Conservation (phyloP, 1,284 basidiomycete genomes). For the Puccinia sorghi region DNA sequence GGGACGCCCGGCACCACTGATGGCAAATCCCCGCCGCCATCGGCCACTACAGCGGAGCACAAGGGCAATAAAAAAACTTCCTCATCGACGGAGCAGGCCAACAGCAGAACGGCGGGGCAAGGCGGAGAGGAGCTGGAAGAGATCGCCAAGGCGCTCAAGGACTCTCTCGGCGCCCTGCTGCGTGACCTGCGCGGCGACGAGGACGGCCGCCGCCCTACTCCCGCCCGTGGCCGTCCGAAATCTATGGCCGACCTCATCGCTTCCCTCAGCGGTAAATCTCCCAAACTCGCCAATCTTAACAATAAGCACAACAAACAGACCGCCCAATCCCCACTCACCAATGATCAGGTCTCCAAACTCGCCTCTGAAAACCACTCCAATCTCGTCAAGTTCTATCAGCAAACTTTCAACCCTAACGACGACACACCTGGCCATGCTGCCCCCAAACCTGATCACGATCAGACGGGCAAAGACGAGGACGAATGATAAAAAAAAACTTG, state of each 20-base stretch:
- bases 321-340: no score
- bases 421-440: no score
- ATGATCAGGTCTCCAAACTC: no score
- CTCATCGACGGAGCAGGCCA: neutral
- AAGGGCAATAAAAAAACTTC: neutral
- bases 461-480: no score
- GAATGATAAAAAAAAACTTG: no score
- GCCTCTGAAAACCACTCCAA: no score
- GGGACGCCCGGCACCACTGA: neutral
- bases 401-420: no score
- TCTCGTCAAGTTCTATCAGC: no score
- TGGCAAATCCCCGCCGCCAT: slow-evolving; percentile 6
- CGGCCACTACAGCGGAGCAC: neutral
- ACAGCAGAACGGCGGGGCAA: no score
- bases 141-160: slow-evolving; percentile 33
- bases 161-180: slow-evolving; percentile 17
- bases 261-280: neutral
- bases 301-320: no score
- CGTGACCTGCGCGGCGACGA: slow-evolving; percentile 24
- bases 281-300: no score
- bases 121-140: slow-evolving; percentile 4
- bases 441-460: no score
- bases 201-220: neutral
- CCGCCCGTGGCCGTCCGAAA: neutral
- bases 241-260: slow-evolving; percentile 12